Evolutionary conservation across 805 yeast species (phyloP).

Genomic region (Clavispora santaluciae): DNA sequence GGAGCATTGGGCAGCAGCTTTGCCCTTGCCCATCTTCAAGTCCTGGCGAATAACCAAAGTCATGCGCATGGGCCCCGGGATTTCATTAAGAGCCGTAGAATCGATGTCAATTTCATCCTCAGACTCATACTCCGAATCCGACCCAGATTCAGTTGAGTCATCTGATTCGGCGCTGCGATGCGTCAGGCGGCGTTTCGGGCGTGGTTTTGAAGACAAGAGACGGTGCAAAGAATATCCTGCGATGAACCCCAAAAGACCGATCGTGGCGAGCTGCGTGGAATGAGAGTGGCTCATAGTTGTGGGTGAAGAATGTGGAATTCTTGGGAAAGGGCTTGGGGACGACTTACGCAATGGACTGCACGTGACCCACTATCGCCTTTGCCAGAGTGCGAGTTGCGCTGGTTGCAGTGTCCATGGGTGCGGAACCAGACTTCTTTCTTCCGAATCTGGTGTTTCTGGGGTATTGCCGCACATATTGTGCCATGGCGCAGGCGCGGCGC

Average conservation of each 20-base stretch:
- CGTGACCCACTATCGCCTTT: neutral
- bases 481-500: too few species aligned
- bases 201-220: neutral
- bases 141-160: slow-evolving; percentile 7
- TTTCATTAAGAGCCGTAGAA: slow-evolving; percentile 53
- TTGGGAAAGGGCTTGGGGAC: neutral
- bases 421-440: neutral
- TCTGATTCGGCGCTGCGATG: slow-evolving; percentile 4
- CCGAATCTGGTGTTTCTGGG: too few species aligned
- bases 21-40: slow-evolving; percentile 89
- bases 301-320: neutral
- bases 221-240: neutral
- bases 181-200: neutral
- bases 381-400: too few species aligned
- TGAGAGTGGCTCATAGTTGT: neutral
- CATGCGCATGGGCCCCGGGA: slow-evolving; percentile 82
- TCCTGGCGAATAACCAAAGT: slow-evolving; percentile 85
- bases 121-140: slow-evolving; percentile 24
- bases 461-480: too few species aligned
- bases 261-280: slow-evolving; percentile 23
- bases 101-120: slow-evolving; percentile 57
- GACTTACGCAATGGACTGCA: neutral
- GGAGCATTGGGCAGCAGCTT: slow-evolving; percentile 94
- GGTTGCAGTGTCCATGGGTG: too few species aligned
- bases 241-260: slow-evolving; percentile 15